Conservation (phyloP, 805 yeast species). For the Sugiyamaella mastotermitis region DNA sequence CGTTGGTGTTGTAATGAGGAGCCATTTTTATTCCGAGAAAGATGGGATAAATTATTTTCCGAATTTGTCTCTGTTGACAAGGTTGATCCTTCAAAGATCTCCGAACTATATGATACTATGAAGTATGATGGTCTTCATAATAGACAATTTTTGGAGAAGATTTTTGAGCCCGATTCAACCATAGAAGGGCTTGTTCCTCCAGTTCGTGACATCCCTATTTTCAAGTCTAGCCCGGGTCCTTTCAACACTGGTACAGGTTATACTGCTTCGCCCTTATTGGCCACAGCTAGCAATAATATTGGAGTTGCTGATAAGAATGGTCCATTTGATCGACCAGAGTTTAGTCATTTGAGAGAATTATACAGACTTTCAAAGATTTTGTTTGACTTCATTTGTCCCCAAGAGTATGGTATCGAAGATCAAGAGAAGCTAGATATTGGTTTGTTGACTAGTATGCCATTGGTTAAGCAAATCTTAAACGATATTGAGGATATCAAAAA, state of each 20-base stretch:
- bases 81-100: slow-evolving; percentile 94
- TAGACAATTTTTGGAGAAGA: slow-evolving; percentile 76
- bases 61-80: slow-evolving; percentile 91
- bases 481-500: slow-evolving; percentile 78
- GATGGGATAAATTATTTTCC: slow-evolving; percentile 95
- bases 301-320: slow-evolving; percentile 29
- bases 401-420: slow-evolving; percentile 95
- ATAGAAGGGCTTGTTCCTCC: slow-evolving; percentile 30
- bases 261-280: slow-evolving; percentile 23
- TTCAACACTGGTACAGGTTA: slow-evolving; percentile 18
- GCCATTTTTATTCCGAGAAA: slow-evolving; percentile 78
- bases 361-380: slow-evolving; percentile 86
- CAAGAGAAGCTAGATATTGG: slow-evolving; percentile 96
- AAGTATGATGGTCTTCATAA: slow-evolving; percentile 96
- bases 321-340: slow-evolving; percentile 73
- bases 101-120: slow-evolving; percentile 97
- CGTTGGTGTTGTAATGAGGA: slow-evolving; percentile 98
- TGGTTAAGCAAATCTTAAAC: slow-evolving; percentile 76
- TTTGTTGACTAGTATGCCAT: slow-evolving; percentile 83
- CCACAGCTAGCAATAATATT: too few relatives aligned
- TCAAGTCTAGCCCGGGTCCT: slow-evolving; percentile 11
- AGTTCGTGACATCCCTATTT: slow-evolving; percentile 18
- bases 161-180: slow-evolving; percentile 57
- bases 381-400: slow-evolving; percentile 97
- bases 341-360: slow-evolving; percentile 75